Base-by-base conservation (phyloP, 2,329 filamentous ascomycete genomes). In the Onygenales sp. region DNA sequence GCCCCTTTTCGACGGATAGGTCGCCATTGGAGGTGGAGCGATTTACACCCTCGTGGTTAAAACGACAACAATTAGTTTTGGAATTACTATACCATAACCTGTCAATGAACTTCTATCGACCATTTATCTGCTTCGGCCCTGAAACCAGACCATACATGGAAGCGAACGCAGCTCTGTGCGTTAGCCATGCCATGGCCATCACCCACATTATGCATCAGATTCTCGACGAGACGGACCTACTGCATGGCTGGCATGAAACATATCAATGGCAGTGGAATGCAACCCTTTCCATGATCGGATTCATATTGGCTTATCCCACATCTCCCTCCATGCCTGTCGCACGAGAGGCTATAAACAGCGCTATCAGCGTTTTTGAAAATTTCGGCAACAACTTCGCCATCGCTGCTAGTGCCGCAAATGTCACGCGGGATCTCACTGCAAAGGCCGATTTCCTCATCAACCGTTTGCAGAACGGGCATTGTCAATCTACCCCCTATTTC, bases 231-330 rank as follows among this genome's bases (percentile, higher is more conserved):
- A 69, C 69, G 1, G 59, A 63, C 11, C 61, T 72, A 17, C 56
- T 74, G 0, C 53, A 54, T n/a, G 70, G 71, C 6, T 71, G 64
- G 65, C 63, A 70, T 54, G 67, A 72, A 49, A 62, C 65, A 0
- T 74, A 72, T 49, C 69, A 72, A 27, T 75, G 69, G 63, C 72
- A 74, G 56, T 74, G 72, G 70, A 70, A 73, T 53, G 69, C 71
- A 0, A 61, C 68, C 1, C 56, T 75, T 14, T 66, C 69, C 2
- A 61, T 74, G 2, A 53, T 74, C 7, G 73, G 72, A 5, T 76
- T 71, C 55, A 57, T 71, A 2, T 55, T 76, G 0, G 67, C 69
- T 0, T 66, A 71, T 49, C 72, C 73, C 1, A 43, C 62, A 1
- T 56, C 65, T 9, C 55, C 63, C 4, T 58, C 59, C 0, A 65